phyloP scores from a whole-genome alignment of 148 eudicot genomes.

The Persicaria tinctoria region DNA sequence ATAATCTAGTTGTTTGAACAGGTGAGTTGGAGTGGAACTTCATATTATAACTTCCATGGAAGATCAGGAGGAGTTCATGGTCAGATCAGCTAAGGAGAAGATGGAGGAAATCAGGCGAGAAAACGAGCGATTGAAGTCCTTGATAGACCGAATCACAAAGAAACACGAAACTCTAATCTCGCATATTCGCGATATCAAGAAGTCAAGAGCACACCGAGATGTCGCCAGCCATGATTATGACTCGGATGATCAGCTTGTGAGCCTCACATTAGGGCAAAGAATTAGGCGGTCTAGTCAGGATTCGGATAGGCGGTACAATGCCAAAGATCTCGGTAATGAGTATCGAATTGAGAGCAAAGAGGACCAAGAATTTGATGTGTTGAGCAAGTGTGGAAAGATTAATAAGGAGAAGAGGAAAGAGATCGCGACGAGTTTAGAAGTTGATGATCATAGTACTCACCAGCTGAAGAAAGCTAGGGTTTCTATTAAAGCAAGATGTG shows the following conservation, averaged over 20 bases:
- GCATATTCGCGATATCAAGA: not conserved
- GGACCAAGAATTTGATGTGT: slow-evolving; percentile 1
- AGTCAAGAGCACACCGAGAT: not conserved
- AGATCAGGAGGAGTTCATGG: slow-evolving; percentile 22
- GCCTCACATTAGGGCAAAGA: slow-evolving; percentile 34
- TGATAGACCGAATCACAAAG: slow-evolving; percentile 22
- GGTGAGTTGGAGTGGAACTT: not conserved
- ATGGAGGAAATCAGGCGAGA: slow-evolving; percentile 44
- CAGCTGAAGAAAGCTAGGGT: slow-evolving; percentile 53
- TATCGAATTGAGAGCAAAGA: slow-evolving; percentile 28
- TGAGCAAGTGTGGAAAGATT: not conserved
- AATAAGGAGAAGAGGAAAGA: slow-evolving; percentile 10
- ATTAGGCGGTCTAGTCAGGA: not conserved
- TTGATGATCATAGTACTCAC: slow-evolving; percentile 20
- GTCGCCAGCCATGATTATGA: slow-evolving; percentile 10
- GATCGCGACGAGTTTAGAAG: slow-evolving; percentile 12
- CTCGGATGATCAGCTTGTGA: slow-evolving; percentile 27
- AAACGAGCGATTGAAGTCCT: slow-evolving; percentile 33
- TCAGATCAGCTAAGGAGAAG: slow-evolving; percentile 34
- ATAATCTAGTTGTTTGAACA: not conserved
- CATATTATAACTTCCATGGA: not conserved
- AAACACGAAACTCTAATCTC: slow-evolving; percentile 25
- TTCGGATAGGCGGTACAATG: not conserved
- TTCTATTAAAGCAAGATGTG: slow-evolving; percentile 46
- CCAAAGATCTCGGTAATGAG: slow-evolving; percentile 11